Evolutionary conservation across 106 monocot species (phyloP).

Genomic region (Alisma plantagoaquatica): DNA sequence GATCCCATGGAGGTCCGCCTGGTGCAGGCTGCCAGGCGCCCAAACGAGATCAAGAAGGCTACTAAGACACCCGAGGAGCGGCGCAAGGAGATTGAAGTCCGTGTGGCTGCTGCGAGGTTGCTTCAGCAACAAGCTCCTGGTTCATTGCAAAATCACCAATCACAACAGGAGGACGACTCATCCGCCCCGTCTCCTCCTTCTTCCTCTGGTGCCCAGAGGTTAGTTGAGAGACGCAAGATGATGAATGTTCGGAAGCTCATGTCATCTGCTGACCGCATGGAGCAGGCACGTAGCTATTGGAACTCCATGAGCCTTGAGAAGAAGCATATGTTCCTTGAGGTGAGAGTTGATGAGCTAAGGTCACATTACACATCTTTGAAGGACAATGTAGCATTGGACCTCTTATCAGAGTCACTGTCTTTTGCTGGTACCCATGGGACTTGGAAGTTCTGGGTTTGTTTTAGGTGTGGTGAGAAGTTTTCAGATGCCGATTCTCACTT

Average conservation of each 20-base stretch:
- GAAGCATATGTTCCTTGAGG: slow-evolving; percentile 34
- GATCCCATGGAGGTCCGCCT: slow-evolving; percentile 67
- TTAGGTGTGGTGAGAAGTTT: slow-evolving; percentile 55
- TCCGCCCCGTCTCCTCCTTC: slow-evolving; percentile 10
- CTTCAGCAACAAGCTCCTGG: slow-evolving; percentile 46
- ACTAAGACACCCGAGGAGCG: slow-evolving; percentile 81
- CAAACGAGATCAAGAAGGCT: slow-evolving; percentile 95
- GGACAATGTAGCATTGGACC: slow-evolving; percentile 29
- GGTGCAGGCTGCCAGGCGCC: slow-evolving; percentile 35
- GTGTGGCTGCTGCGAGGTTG: slow-evolving; percentile 71
- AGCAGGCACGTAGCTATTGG: slow-evolving; percentile 61
- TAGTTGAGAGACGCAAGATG: slow-evolving; percentile 46
- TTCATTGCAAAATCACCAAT: not conserved
- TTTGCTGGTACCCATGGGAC: slow-evolving; percentile 32
- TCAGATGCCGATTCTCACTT: slow-evolving; percentile 33
- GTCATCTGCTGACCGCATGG: slow-evolving; percentile 37
- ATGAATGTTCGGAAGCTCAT: slow-evolving; percentile 34
- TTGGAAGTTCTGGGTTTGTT: slow-evolving; percentile 79
- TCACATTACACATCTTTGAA: slow-evolving; percentile 36
- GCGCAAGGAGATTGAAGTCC: slow-evolving; percentile 91
- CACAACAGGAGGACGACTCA: slow-evolving; percentile 5
- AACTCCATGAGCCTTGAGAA: slow-evolving; percentile 44
- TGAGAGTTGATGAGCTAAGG: slow-evolving; percentile 38
- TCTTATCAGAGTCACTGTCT: slow-evolving; percentile 48
- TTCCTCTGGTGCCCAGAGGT: slow-evolving; percentile 18